These are phyloP conservation scores for Apiospora sp. DNA, from an alignment of 2,329 filamentous ascomycete species.

Conservation along the genomic window DNA sequence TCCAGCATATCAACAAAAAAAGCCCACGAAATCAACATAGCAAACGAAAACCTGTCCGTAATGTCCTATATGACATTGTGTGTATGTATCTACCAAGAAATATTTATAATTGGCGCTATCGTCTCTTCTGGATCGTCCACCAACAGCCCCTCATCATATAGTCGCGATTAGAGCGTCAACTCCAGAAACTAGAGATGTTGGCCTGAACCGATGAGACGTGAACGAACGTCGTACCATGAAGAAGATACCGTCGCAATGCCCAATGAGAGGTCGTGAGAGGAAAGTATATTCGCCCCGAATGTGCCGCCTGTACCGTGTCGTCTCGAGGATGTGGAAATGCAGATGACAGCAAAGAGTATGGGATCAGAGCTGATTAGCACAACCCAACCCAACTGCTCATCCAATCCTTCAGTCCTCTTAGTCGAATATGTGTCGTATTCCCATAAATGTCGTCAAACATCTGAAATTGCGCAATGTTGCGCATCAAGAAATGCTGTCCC, in stretches of 20 bases:
- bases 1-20: background rate
- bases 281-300: background rate
- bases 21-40: background rate
- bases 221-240: background rate
- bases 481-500: background rate
- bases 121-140: background rate
- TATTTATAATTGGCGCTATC: background rate
- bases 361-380: background rate
- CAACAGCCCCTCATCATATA: background rate
- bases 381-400: background rate
- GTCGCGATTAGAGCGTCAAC: background rate
- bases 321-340: background rate
- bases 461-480: background rate
- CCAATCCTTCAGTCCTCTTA: background rate
- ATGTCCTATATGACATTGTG: background rate
- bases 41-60: background rate
- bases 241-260: background rate
- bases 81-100: conserved; percentile 9
- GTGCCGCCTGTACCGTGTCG: background rate
- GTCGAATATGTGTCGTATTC: background rate
- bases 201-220: background rate
- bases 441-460: conserved; percentile 11
- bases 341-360: background rate
- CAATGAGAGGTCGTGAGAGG: background rate
- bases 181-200: background rate